Base-by-base conservation (phyloP, 2,329 filamentous ascomycete genomes). In the Mariannaea sp. region DNA sequence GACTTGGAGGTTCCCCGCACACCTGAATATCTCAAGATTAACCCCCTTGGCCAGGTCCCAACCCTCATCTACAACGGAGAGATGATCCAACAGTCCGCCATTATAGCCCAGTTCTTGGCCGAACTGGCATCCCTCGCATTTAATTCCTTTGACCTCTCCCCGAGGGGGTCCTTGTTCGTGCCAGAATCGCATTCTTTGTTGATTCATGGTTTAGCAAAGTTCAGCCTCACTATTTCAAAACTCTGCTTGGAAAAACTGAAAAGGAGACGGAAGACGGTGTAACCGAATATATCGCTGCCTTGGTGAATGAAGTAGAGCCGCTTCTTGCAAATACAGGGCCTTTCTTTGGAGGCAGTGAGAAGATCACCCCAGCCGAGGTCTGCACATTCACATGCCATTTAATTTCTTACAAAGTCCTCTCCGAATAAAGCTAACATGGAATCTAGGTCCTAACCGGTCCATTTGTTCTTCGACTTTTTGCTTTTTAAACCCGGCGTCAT, bases 31-130 rank as follows among this genome's bases (percentile, higher is more conserved):
- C 80, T 94, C 7, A 77, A 86, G 45, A 75, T 94, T 68, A 92
- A 93, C 75, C 89, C 89, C 60, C 84, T 89, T 51, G 90, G 90
- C 12, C 82, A 92, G 3, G 89, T 94, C 4, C 90, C 90, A 1
- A 75, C 84, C 0, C 73, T 94, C 50, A 80, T 81, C 19, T 87
- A 88, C 75, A 79, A 84, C 57, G 79, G 77, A 56, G 79, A 88
- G 57, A 86, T 90, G 68, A 77, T 94, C 65, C 84, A 82, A 47
- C 90, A 94, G 70, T 90, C 87, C 2, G 84, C 76, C 58, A 82
- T 93, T 57, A 84, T 93, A 13, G 72, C 85, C 1, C 83, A 87
- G 60, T 93, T 90, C 73, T 71, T 85, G 4, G 85, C 81, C 36
- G 89, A 94, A 66, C 75, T 80, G n/a, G 0, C 83, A 88, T 68